These are phyloP conservation scores for Trichophyton schoenleinii DNA, from an alignment of 2,329 filamentous ascomycete species.

Conservation along the genomic window DNA sequence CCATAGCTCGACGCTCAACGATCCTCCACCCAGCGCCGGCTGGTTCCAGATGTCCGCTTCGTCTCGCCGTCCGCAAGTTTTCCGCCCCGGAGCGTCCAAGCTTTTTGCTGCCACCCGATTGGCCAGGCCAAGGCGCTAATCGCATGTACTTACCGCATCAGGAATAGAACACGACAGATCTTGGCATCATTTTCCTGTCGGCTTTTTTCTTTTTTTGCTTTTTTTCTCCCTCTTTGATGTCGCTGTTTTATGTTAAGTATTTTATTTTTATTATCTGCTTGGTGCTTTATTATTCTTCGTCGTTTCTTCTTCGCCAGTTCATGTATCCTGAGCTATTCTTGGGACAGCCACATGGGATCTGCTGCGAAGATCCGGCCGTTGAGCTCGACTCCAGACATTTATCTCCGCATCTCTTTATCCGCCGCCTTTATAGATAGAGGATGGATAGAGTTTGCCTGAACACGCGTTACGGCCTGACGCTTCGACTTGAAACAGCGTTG, in stretches of 20 bases:
- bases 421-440: not conserved
- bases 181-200: not conserved
- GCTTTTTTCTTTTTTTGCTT: not conserved
- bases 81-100: not conserved
- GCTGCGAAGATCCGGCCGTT: not conserved
- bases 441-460: not conserved
- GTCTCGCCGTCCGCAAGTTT: not conserved
- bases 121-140: not conserved
- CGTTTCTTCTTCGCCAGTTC: conserved; percentile 2
- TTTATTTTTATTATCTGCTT: too few species aligned
- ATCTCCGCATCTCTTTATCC: not conserved
- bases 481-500: not conserved
- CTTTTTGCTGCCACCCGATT: not conserved
- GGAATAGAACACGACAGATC: not conserved
- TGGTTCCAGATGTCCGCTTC: not conserved
- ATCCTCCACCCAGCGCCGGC: too few species aligned
- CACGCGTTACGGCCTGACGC: conserved; percentile 3
- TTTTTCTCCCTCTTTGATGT: not conserved
- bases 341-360: not conserved
- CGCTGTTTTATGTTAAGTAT: not conserved
- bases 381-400: not conserved
- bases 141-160: not conserved
- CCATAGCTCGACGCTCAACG: not conserved
- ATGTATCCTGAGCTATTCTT: not conserved
- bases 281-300: not conserved